Conservation (phyloP, 192 early-diverging fungal species). For the Backusella macrospora region DNA sequence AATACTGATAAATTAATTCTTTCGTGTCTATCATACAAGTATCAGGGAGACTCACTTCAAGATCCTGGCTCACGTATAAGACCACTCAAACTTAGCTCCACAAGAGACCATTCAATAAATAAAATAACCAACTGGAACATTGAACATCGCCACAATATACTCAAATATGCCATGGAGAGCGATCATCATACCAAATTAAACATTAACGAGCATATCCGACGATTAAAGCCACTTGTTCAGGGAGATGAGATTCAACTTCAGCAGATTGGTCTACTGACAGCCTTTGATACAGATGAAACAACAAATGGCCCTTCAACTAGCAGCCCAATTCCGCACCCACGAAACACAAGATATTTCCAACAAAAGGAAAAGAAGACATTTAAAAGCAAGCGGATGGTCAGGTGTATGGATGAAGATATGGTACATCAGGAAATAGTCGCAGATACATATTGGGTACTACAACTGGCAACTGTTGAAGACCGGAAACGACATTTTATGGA, state of each 20-base stretch:
- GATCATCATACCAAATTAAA: slow-evolving; percentile 25
- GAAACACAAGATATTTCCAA: neutral
- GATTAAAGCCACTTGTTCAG: slow-evolving; percentile 22
- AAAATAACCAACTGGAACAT: slow-evolving; percentile 20
- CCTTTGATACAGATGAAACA: neutral
- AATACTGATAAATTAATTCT: slow-evolving; percentile 39
- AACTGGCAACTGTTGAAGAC: neutral
- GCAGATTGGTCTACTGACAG: slow-evolving; percentile 22
- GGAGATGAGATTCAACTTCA: slow-evolving; percentile 30
- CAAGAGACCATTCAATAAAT: neutral
- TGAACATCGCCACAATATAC: slow-evolving; percentile 18
- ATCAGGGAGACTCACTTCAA: slow-evolving; percentile 6
- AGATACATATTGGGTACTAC: neutral
- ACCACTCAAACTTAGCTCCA: slow-evolving; percentile 45
- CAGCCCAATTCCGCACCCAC: neutral
- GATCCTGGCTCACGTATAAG: slow-evolving; percentile 29
- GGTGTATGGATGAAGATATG: slow-evolving; percentile 14
- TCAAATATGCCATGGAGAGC: slow-evolving; percentile 1
- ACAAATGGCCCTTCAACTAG: neutral
- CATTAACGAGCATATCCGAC: slow-evolving; percentile 25
- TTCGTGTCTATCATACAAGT: slow-evolving; percentile 25
- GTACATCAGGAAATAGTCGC: no score
- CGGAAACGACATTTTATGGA: neutral
- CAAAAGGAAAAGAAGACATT: neutral
- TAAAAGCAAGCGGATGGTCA: neutral